A percentile compares a stretch with the other conserved stretches of the same genome.
Evolutionary conservation across 768 basidiomycete genomes (phyloP).

Genomic region (Termitomyces sp.): DNA sequence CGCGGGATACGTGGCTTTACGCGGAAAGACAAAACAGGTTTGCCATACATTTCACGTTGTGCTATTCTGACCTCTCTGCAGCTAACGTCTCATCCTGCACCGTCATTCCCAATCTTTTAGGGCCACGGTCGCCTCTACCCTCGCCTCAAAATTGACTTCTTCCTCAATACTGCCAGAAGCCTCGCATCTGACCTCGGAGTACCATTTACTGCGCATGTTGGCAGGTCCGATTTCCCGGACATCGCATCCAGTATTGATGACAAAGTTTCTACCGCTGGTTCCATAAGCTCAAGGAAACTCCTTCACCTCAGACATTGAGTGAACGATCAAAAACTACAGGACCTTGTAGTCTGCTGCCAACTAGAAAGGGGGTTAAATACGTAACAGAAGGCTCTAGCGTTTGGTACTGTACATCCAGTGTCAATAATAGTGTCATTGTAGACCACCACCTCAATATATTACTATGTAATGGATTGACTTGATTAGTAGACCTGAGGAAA

Average conservation of each 20-base stretch:
- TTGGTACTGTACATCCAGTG: too few species aligned
- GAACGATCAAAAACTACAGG: too few species aligned
- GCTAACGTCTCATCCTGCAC: neutral
- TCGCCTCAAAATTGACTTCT: constrained; percentile 51
- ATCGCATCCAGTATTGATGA: neutral
- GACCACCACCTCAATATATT: too few species aligned
- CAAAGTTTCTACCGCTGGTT: neutral
- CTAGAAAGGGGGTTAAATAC: too few species aligned
- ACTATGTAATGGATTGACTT: too few species aligned
- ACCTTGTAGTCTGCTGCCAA: too few species aligned
- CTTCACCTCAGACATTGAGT: too few species aligned
- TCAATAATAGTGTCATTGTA: too few species aligned
- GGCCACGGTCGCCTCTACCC: constrained; percentile 68
- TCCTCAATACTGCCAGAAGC: constrained; percentile 43
- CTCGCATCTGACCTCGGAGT: constrained; percentile 50
- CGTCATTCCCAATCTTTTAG: constrained; percentile 60
- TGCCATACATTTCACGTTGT: neutral
- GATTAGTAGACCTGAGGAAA: too few species aligned
- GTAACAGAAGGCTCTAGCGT: too few species aligned
- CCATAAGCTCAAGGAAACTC: constrained; percentile 6
- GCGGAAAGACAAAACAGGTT: constrained; percentile 52
- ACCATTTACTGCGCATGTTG: constrained; percentile 20
- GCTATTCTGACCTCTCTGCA: neutral
- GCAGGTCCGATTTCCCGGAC: neutral
- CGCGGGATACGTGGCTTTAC: constrained; percentile 57